Conservation (phyloP, 495 filamentous ascomycete species). For the Penicillium arizonense region DNA sequence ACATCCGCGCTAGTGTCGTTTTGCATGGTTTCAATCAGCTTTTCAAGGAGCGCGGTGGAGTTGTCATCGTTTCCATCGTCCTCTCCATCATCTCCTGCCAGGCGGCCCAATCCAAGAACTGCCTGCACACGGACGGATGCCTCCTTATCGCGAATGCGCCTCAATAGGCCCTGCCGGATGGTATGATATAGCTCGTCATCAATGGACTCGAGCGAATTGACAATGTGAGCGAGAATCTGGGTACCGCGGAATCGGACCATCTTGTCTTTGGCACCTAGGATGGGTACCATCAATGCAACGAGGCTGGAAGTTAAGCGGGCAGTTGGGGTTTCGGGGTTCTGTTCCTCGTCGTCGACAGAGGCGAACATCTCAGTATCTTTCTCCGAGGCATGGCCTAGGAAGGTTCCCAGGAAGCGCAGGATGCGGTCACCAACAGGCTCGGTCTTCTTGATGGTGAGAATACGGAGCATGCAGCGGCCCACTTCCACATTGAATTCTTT, state of each 20-base stretch:
- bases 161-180: slow-evolving; percentile 70
- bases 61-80: slow-evolving; percentile 69
- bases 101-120: slow-evolving; percentile 80
- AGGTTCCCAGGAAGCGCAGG: slow-evolving; percentile 80
- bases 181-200: slow-evolving; percentile 86
- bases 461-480: slow-evolving; percentile 72
- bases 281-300: slow-evolving; percentile 62
- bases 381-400: slow-evolving; percentile 77
- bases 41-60: slow-evolving; percentile 63
- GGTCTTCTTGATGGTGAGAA: slow-evolving; percentile 86
- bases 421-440: slow-evolving; percentile 85
- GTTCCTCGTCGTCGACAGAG: slow-evolving; percentile 34
- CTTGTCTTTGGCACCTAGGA: slow-evolving; percentile 84
- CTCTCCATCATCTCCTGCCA: slow-evolving; percentile 79
- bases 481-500: slow-evolving; percentile 86
- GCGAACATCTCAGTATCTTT: slow-evolving; percentile 60
- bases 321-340: slow-evolving; percentile 73
- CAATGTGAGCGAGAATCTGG: slow-evolving; percentile 83
- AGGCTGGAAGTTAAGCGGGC: slow-evolving; percentile 74
- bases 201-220: slow-evolving; percentile 86
- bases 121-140: slow-evolving; percentile 88
- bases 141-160: slow-evolving; percentile 90
- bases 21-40: slow-evolving; percentile 87
- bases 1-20: slow-evolving; percentile 95
- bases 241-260: slow-evolving; percentile 85